Percentiles rank a stretch among this genome's conserved stretches.
Conservation (phyloP, 495 filamentous ascomycete genomes). For the Bacidia rubella region DNA sequence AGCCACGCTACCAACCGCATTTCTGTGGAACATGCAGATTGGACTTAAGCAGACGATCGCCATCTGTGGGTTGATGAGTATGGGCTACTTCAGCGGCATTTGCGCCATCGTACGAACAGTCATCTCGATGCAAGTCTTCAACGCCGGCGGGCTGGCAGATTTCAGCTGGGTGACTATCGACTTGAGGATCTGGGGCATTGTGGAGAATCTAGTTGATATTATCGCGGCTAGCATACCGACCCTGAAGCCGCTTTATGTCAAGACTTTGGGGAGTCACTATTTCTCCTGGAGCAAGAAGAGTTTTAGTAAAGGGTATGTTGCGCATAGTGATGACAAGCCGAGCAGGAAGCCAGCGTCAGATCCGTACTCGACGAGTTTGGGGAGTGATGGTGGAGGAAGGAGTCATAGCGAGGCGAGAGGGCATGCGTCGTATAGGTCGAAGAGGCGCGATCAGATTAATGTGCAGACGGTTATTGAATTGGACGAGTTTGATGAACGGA, state of each 20-base stretch:
- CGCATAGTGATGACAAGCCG: background rate
- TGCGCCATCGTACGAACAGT: conserved; percentile 6
- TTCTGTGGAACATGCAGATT: background rate
- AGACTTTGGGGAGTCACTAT: background rate
- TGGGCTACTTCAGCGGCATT: conserved; percentile 7
- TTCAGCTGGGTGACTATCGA: conserved; percentile 4
- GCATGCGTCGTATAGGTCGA: too few relatives aligned
- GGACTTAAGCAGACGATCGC: background rate
- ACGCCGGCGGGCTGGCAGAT: background rate
- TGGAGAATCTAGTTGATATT: conserved; percentile 1
- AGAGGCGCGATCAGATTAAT: too few relatives aligned
- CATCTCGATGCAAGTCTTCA: background rate
- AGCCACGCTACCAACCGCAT: background rate
- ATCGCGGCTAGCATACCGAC: conserved; percentile 7
- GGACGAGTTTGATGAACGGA: too few relatives aligned
- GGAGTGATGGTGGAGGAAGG: too few relatives aligned
- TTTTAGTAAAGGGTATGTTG: background rate
- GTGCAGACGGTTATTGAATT: too few relatives aligned
- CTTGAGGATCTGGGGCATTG: conserved; percentile 3
- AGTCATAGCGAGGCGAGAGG: too few relatives aligned
- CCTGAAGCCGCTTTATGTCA: conserved; percentile 7
- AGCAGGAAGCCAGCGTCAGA: too few relatives aligned
- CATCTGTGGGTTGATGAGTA: conserved; percentile 1
- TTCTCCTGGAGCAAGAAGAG: background rate
- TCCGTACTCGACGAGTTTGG: too few relatives aligned